Evolutionary conservation across 805 yeast genomes (phyloP).

Genomic region (Gaillardinia entomophila): DNA sequence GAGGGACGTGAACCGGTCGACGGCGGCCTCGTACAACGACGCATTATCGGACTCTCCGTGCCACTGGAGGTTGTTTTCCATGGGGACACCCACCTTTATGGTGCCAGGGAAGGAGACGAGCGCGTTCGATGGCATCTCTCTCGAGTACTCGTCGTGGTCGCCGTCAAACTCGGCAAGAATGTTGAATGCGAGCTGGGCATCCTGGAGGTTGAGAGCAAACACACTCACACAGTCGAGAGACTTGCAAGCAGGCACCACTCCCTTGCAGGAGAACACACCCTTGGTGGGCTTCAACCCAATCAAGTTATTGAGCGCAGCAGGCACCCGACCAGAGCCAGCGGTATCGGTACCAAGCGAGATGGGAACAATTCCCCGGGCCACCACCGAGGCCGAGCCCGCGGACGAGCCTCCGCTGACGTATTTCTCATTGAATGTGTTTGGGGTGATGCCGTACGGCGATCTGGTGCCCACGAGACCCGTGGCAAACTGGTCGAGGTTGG

Average conservation of each 20-base stretch:
- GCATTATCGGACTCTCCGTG: conserved; percentile 79
- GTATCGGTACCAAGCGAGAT: conserved; percentile 92
- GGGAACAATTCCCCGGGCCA: conserved; percentile 86
- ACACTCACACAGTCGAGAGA: conserved; percentile 90
- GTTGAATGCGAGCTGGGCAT: conserved; percentile 74
- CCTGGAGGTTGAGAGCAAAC: conserved; percentile 69
- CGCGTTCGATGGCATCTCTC: conserved; percentile 67
- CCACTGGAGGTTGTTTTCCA: conserved; percentile 52
- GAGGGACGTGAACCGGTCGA: conserved; percentile 38
- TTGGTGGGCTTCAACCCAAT: conserved; percentile 90
- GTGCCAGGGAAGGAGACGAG: conserved; percentile 49
- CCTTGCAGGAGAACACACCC: conserved; percentile 79
- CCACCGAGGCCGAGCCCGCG: conserved; percentile 92
- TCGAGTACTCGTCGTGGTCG: conserved; percentile 70
- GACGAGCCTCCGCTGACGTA: conserved; percentile 95
- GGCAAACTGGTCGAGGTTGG: conserved; percentile 95
- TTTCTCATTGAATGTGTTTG: conserved; percentile 65
- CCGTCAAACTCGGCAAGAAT: conserved; percentile 68
- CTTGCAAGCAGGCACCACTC: conserved; percentile 97
- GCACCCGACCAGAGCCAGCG: conserved; percentile 97
- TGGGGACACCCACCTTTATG: conserved; percentile 75
- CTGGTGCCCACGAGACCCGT: conserved; percentile 95
- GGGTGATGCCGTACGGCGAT: conserved; percentile 89
- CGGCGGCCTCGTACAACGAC: conserved; percentile 55
- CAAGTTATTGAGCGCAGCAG: conserved; percentile 89